Conservation (phyloP, 495 filamentous ascomycete genomes). For the Ascobolus immersus region DNA sequence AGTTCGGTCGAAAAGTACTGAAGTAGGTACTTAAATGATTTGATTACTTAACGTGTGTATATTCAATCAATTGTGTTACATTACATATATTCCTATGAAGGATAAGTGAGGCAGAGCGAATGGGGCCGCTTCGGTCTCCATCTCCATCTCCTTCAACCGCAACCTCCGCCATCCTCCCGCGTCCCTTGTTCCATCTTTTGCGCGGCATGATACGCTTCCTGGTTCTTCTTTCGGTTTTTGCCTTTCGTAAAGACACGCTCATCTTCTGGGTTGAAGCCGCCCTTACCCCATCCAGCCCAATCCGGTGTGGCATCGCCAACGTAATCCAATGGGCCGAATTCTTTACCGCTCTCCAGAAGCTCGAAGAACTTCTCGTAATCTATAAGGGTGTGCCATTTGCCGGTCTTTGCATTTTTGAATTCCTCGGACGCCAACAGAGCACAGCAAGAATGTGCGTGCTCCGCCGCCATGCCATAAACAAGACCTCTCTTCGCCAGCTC, state of each 20-base stretch:
- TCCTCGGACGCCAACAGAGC: slow-evolving; percentile 54
- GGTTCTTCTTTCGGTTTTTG: slow-evolving; percentile 16
- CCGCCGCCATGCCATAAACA: slow-evolving; percentile 71
- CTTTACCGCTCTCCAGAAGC: slow-evolving; percentile 42
- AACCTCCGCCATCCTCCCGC: slow-evolving; percentile 1
- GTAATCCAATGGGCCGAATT: slow-evolving; percentile 74
- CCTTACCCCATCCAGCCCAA: slow-evolving; percentile 85
- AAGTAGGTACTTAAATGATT: too few species aligned
- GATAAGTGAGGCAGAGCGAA: too few species aligned
- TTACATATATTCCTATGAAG: too few species aligned
- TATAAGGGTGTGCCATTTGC: slow-evolving; percentile 74
- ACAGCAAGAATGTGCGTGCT: slow-evolving; percentile 88
- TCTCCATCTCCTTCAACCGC: not conserved
- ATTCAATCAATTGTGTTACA: too few species aligned
- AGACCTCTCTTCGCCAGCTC: slow-evolving; percentile 42
- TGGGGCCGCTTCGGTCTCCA: too few species aligned
- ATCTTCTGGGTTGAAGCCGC: slow-evolving; percentile 81
- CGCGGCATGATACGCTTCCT: slow-evolving; percentile 7
- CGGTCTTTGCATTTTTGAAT: slow-evolving; percentile 34
- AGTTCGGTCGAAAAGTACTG: too few species aligned
- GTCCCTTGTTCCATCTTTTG: slow-evolving; percentile 4
- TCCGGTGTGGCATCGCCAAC: slow-evolving; percentile 58
- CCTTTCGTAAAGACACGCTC: slow-evolving; percentile 63
- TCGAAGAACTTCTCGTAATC: slow-evolving; percentile 78
- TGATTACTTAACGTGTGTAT: too few species aligned